A percentile compares a stretch with the other conserved stretches of the same genome.
These are phyloP conservation scores for Candida boleticola DNA, from an alignment of 805 yeast species.

Conservation along the genomic window DNA sequence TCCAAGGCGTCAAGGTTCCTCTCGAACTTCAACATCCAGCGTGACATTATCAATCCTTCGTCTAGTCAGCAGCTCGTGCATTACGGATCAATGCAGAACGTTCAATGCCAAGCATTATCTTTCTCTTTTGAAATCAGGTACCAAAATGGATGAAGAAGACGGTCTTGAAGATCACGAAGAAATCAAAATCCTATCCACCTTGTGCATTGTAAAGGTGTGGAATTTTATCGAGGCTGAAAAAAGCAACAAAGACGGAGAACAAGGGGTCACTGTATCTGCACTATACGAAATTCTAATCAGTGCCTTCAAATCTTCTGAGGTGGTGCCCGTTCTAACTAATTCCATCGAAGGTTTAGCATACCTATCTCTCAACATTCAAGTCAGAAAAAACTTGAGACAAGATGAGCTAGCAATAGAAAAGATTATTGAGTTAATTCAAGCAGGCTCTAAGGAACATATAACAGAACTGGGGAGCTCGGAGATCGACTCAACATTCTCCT, in stretches of 20 bases:
- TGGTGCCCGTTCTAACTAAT: slow-evolving; percentile 13
- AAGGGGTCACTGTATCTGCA: slow-evolving; percentile 18
- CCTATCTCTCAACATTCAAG: slow-evolving; percentile 35
- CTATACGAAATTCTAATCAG: slow-evolving; percentile 22
- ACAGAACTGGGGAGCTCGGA: neutral
- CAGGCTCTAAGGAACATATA: slow-evolving; percentile 2
- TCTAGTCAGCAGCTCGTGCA: slow-evolving; percentile 38
- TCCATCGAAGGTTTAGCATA: slow-evolving; percentile 50
- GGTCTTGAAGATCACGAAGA: slow-evolving; percentile 10
- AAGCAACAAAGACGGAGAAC: slow-evolving; percentile 14
- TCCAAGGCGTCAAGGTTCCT: neutral
- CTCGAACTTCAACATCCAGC: neutral
- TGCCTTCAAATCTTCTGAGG: slow-evolving; percentile 8
- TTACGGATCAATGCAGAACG: slow-evolving; percentile 49
- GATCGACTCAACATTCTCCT: slow-evolving; percentile 2
- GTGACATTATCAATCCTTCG: neutral
- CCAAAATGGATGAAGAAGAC: slow-evolving; percentile 15
- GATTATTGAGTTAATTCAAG: slow-evolving; percentile 12
- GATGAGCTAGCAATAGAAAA: slow-evolving; percentile 27
- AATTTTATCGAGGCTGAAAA: slow-evolving; percentile 34
- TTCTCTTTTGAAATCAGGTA: slow-evolving; percentile 36
- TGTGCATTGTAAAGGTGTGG: slow-evolving; percentile 59
- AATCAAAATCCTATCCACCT: slow-evolving; percentile 35
- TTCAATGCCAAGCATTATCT: slow-evolving; percentile 46
- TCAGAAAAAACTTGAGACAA: slow-evolving; percentile 33